Conservation (phyloP, 2,329 filamentous ascomycete species). For the Microsporum canis region DNA sequence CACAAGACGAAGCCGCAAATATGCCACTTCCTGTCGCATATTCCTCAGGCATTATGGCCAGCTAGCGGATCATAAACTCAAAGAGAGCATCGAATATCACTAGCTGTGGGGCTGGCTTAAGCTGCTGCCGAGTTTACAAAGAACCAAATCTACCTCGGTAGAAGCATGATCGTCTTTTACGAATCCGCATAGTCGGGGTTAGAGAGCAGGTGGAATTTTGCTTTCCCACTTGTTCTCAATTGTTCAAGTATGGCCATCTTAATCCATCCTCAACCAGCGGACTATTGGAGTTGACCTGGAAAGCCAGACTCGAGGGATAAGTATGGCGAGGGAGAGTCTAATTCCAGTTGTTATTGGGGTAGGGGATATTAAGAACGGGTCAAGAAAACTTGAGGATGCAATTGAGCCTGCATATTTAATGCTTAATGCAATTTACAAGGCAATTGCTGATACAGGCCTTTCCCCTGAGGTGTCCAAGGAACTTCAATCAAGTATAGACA, state of each 20-base stretch:
- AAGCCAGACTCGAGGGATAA: not conserved
- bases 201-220: not conserved
- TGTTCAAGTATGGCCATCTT: not conserved
- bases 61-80: not conserved
- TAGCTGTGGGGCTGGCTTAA: not conserved
- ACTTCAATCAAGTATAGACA: conserved; percentile 43
- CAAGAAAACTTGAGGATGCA: conserved; percentile 40
- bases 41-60: not conserved
- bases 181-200: not conserved
- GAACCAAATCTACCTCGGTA: not conserved
- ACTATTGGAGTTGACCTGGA: not conserved
- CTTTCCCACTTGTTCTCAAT: not conserved
- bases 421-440: conserved; percentile 42
- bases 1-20: too few relatives aligned
- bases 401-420: conserved; percentile 51
- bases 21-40: not conserved
- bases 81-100: not conserved
- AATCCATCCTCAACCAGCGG: not conserved
- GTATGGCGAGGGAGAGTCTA: not conserved
- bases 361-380: conserved; percentile 50
- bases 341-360: conserved; percentile 52
- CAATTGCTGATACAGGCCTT: conserved; percentile 41
- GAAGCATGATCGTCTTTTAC: not conserved
- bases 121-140: not conserved
- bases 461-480: conserved; percentile 20